Evolutionary conservation across 495 filamentous ascomycete genomes (phyloP), one percentile per base, ranked within the genome.

Genomic region (Parathielavia appendiculata): DNA sequence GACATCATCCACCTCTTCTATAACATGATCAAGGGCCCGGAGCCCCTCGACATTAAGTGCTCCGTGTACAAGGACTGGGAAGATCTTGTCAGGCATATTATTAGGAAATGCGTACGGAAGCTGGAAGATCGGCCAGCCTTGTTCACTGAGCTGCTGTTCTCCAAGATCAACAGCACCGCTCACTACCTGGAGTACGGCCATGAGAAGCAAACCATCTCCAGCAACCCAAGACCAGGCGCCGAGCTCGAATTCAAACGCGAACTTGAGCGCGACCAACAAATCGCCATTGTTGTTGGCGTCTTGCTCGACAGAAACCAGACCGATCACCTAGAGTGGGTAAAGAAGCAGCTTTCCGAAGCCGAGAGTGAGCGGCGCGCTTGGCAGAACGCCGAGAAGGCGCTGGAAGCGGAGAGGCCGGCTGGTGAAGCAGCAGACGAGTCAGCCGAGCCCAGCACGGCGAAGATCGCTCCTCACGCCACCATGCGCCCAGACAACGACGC

Each of bases 161-260:
- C 88, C 69, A 99, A 99, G 72, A 90, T 91, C 64, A 86, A 84
- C 55, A 81, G 81, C 2, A 95, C 91, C 0, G 80, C 86, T 1
- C 88, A 86, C 69, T 97, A 89, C 66, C 79, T 99, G 4, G 90
- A 97, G 67, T 89, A 91, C 67, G 95, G 95, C 6, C 86, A 90
- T 63, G 90, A 96, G 65, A 88, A 86, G 64, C 89, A 92, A 66
- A 84, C 86, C 0, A 66, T 83, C 23, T 78, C 81, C 10, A 71
- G 76, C 14, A 80, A 75, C 20, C 64, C 75, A 23, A 79, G 82
- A 58, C 79, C 88, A n/a, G 80, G 66, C 0, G 80, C 89, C 4
- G 87, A 92, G 66, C 76, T 99, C 40, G 86, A 95, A 61, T 86
- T 99, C 43, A 87, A 85, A 60, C 81, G 85, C 34, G 82, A 81